A percentile compares a stretch with the other conserved stretches of the same genome.
Conservation (phyloP, 2,329 filamentous ascomycete genomes). For the Saccharata proteae region DNA sequence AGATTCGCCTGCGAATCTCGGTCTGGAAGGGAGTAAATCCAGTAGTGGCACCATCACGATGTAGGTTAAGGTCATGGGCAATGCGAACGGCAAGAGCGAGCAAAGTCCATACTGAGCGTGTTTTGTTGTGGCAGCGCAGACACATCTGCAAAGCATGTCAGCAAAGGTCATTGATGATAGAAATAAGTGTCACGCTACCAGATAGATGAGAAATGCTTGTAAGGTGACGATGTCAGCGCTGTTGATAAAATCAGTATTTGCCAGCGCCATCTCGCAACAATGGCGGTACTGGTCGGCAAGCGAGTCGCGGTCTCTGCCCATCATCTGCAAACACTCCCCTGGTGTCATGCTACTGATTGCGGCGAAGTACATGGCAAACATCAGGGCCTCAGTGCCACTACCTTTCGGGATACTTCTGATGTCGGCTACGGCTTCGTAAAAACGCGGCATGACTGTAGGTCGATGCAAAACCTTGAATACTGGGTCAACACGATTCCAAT, state of each 20-base stretch:
- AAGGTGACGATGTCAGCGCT: conserved; percentile 52
- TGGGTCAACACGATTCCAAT: conserved; percentile 62
- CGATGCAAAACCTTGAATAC: conserved; percentile 61
- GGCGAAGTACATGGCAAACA: conserved; percentile 22
- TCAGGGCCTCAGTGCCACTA: conserved; percentile 43
- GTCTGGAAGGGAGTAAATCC: conserved; percentile 45
- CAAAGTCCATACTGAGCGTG: conserved; percentile 50
- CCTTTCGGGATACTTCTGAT: conserved; percentile 47
- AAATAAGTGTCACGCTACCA: conserved; percentile 34
- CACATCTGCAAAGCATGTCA: conserved; percentile 24
- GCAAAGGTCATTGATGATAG: not conserved
- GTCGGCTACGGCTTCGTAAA: conserved; percentile 2
- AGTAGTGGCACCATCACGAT: conserved; percentile 43
- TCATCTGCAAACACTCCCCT: conserved; percentile 40
- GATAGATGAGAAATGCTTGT: conserved; percentile 55
- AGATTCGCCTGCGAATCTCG: conserved; percentile 46
- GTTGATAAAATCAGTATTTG: conserved; percentile 55
- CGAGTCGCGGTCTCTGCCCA: conserved; percentile 30
- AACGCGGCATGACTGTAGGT: conserved; percentile 47
- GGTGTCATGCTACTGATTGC: conserved; percentile 41
- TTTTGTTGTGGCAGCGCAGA: conserved; percentile 30
- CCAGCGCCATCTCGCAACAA: conserved; percentile 34
- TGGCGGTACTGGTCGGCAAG: conserved; percentile 5
- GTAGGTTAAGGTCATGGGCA: conserved; percentile 48
- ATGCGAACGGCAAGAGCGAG: conserved; percentile 50